Evolutionary conservation across 2,329 filamentous ascomycete species (phyloP).

Genomic region (Paracamarosporium sp.): DNA sequence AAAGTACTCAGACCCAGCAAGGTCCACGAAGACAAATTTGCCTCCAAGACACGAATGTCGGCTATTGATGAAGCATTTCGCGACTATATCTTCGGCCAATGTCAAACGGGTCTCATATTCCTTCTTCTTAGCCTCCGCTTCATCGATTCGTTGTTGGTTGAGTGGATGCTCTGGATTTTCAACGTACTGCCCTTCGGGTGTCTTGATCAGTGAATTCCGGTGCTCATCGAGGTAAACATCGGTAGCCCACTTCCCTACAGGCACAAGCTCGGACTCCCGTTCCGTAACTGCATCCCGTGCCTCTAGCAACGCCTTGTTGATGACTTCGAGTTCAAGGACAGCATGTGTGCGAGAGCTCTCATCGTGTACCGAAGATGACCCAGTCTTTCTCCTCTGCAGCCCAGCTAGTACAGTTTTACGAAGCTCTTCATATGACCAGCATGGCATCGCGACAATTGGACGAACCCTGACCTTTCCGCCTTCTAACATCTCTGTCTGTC

Average conservation of each 20-base stretch:
- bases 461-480: conserved; percentile 52
- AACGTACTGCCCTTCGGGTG: conserved; percentile 40
- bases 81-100: conserved; percentile 43
- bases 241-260: conserved; percentile 52
- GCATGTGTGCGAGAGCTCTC: conserved; percentile 56
- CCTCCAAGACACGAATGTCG: conserved; percentile 45
- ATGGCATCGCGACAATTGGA: conserved; percentile 44
- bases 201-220: conserved; percentile 34
- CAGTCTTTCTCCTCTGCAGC: conserved; percentile 40
- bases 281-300: conserved; percentile 49
- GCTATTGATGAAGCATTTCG: conserved; percentile 25
- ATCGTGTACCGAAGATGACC: conserved; percentile 51
- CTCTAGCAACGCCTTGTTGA: conserved; percentile 45
- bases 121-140: conserved; percentile 47
- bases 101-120: conserved; percentile 43
- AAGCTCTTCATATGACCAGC: conserved; percentile 47
- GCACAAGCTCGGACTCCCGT: conserved; percentile 53
- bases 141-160: conserved; percentile 50
- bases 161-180: conserved; percentile 44
- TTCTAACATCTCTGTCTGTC: conserved; percentile 50
- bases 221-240: conserved; percentile 51
- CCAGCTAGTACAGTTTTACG: conserved; percentile 34
- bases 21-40: conserved; percentile 53
- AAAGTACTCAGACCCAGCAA: conserved; percentile 55
- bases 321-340: conserved; percentile 51